Conservation (phyloP, 805 yeast genomes). For the Candida ulmi region DNA sequence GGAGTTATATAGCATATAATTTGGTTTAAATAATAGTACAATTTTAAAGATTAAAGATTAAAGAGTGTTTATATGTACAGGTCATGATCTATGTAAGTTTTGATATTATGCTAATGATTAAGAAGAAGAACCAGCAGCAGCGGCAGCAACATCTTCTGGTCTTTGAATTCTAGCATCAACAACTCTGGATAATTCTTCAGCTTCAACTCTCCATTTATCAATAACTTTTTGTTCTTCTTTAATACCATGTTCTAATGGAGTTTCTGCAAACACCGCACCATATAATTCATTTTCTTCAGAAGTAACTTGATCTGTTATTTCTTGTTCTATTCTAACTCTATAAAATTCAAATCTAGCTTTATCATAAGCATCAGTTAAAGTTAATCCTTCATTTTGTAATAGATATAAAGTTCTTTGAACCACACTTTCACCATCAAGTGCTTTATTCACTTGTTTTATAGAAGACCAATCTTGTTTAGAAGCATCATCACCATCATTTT, state of each 20-base stretch:
- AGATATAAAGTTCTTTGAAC: conserved; percentile 68
- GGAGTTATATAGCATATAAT: too few species aligned
- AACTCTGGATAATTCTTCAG: conserved; percentile 49
- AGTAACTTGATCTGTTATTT: conserved; percentile 63
- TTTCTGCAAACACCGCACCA: conserved; percentile 67
- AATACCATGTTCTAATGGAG: conserved; percentile 63
- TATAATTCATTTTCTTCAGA: conserved; percentile 82
- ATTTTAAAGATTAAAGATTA: too few species aligned
- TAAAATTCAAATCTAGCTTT: conserved; percentile 86
- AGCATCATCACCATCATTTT: conserved; percentile 59
- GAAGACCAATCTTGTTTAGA: conserved; percentile 66
- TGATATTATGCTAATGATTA: neutral
- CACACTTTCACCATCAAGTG: conserved; percentile 85
- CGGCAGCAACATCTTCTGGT: conserved; percentile 5
- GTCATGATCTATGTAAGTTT: neutral
- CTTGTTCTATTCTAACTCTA: conserved; percentile 77
- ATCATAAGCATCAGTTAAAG: conserved; percentile 64
- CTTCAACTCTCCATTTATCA: conserved; percentile 69
- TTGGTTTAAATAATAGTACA: too few species aligned
- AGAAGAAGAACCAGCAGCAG: too few species aligned
- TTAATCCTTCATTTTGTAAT: conserved; percentile 28
- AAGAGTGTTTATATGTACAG: too few species aligned
- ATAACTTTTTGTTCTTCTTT: conserved; percentile 65
- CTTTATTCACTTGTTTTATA: conserved; percentile 65
- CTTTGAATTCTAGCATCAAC: conserved; percentile 14